Percentiles rank a stretch among this genome's conserved stretches.
phyloP scores from a whole-genome alignment of 371 early-diverging fungal genomes.

The Batkoa obscura region DNA sequence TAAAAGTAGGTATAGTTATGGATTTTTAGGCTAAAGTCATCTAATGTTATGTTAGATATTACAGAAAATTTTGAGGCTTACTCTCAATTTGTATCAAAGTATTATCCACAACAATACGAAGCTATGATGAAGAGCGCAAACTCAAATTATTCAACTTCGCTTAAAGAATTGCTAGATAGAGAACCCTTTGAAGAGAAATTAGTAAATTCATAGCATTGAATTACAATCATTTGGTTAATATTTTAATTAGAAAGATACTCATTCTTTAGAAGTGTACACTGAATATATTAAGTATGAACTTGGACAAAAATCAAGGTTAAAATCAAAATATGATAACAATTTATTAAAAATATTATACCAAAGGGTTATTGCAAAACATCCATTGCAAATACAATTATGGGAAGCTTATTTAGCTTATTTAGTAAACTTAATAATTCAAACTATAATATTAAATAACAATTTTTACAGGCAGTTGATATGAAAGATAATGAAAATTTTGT shows the following conservation, averaged over 20 bases:
- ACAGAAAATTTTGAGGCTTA: not conserved
- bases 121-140: not conserved
- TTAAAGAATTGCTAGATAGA: not conserved
- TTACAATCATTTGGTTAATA: not conserved
- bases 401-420: not conserved
- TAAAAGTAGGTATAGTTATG: not conserved
- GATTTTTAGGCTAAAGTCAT: too few relatives aligned
- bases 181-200: not conserved
- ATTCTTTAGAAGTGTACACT: constrained; percentile 12
- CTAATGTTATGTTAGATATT: not conserved
- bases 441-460: not conserved
- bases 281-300: constrained; percentile 2
- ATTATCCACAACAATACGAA: not conserved
- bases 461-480: not conserved
- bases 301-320: not conserved
- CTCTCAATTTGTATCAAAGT: not conserved
- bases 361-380: not conserved
- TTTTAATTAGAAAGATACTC: constrained; percentile 22
- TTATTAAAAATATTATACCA: not conserved
- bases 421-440: not conserved
- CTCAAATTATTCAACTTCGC: not conserved
- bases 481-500: not conserved
- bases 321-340: too few relatives aligned
- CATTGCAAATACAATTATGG: not conserved
- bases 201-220: not conserved